phyloP scores from a whole-genome alignment of 805 yeast genomes.

The Candida ortonii region DNA sequence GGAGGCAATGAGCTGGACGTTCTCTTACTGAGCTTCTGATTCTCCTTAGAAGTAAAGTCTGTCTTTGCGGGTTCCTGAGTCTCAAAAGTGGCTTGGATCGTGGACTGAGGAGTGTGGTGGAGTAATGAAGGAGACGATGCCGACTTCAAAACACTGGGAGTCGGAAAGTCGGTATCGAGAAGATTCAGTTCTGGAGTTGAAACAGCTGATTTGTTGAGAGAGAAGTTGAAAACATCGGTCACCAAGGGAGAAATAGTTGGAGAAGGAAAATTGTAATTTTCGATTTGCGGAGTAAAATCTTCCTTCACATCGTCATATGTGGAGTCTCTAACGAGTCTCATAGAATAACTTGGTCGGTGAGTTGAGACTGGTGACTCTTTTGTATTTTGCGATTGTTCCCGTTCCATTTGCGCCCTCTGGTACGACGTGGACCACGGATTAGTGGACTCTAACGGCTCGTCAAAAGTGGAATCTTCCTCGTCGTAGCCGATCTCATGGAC shows the following conservation, averaged over 20 bases:
- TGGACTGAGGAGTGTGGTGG: too few relatives aligned
- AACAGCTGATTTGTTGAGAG: background rate
- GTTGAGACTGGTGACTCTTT: slow-evolving; percentile 1
- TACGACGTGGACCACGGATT: slow-evolving; percentile 3
- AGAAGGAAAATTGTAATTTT: slow-evolving; percentile 6
- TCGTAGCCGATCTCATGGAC: slow-evolving; percentile 31
- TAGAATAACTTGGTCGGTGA: slow-evolving; percentile 22
- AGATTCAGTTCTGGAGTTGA: slow-evolving; percentile 1
- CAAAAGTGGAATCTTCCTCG: slow-evolving; percentile 19
- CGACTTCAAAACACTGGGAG: slow-evolving; percentile 2
- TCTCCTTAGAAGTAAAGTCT: too few relatives aligned
- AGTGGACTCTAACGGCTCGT: too few relatives aligned
- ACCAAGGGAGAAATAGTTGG: slow-evolving; percentile 12
- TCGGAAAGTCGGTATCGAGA: background rate
- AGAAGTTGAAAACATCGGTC: slow-evolving; percentile 1
- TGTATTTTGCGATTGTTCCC: background rate
- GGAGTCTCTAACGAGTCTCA: slow-evolving; percentile 24
- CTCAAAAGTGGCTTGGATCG: too few relatives aligned
- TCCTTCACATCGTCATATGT: slow-evolving; percentile 14
- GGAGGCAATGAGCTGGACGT: slow-evolving; percentile 5
- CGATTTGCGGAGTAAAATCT: slow-evolving; percentile 6
- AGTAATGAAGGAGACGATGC: slow-evolving; percentile 3
- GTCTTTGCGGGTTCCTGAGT: too few relatives aligned
- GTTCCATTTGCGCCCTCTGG: background rate
- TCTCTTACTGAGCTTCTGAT: slow-evolving; percentile 2